Base-by-base conservation (phyloP, 768 basidiomycete species). In the Ephemerocybe angulata region DNA sequence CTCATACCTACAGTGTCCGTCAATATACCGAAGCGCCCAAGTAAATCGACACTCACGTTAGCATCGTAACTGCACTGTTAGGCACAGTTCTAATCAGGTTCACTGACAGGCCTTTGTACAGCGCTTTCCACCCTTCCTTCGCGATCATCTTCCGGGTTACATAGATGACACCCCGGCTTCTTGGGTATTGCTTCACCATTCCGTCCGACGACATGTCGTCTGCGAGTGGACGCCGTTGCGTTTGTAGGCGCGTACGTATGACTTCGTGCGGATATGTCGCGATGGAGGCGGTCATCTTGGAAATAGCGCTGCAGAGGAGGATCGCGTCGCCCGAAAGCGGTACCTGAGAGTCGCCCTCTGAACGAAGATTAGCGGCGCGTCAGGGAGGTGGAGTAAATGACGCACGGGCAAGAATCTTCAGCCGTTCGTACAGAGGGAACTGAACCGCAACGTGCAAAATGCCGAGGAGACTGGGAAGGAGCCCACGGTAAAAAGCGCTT, bases 251-350 rank as follows among this genome's bases (percentile, higher is more conserved):
- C n/a, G 97, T 98, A n/a, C 97, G 89, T 31, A 99, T 80, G 41
- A 99, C 97, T 70, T 99, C 97, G 72, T 99, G 97, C 1, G 97
- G 97, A 68, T 99, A 99, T 30, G 97, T 98, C 33, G 88, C 90
- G 19, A 98, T 74, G 17, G 93, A 94, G 7, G 97, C 97, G 1
- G 90, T 86, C 90, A 98, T 97, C 69, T 99, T 99, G 21, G 94
- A 88, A 25, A 85, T 72, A n/a, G 90, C 92, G 17, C 93, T 95
- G 75, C 94, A 98, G 19, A 87, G 69, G 15, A 99, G 85, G 60
- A 98, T 95, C 21, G 84, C 75, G 46, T 75, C 69, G 12, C 83
- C 80, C 1, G 83, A 70, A 11, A 94, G 69, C 2, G 77, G 82
- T 42, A 67, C 66, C 17, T 76, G 70, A 17, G 78, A 72, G 57